Base-by-base conservation (phyloP, 163 green algal species). In the Coccomyxa subellipsoidea region DNA sequence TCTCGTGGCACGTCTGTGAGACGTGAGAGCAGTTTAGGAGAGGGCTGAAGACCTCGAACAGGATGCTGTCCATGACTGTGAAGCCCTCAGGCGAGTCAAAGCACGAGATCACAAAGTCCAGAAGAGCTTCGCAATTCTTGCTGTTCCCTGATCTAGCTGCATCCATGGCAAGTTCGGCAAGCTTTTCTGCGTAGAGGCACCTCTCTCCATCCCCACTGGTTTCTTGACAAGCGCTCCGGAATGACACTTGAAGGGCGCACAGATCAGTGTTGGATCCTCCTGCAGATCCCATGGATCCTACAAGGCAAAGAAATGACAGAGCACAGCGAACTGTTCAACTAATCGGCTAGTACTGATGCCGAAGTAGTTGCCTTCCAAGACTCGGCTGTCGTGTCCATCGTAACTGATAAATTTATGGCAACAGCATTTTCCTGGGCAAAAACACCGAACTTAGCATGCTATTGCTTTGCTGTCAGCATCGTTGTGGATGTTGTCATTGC, bases 41-140 rank as follows among this genome's bases (percentile, higher is more conserved):
- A 34, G 66, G 66, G 29, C n/a, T 34, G n/a, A 73, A 73, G 66
- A 73, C 66, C 27, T 73, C 66, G n/a, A 73, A 73, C 29, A 73
- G 1, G 29, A 73, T 23, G 2, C 32, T 34, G n/a, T 34, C n/a
- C 66, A 73, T 27, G 21, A 73, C 66, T 73, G 66, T 36, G 66
- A 34, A 36, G 18, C 66, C 66, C 7, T 73, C 66, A 36, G n/a
- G 29, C 15, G 66, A 35, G 8, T 73, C 66, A 8, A 73, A 73
- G 66, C 29, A 32, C 8, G 66, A 73, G 2, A 73, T 7, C 27
- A 34, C 66, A 23, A 36, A 73, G 10, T 2, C 21, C 29, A 73
- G 2, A n/a, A 73, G 18, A 73, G 66, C 66, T 36, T 34, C 27
- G n/a, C 66, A 73, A 6, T 34, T n/a, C 29, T 73, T 23, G 66